Evolutionary conservation across 148 eudicot genomes (phyloP), one percentile per base, ranked within the genome.

Genomic region (Nepenthes gracilis): DNA sequence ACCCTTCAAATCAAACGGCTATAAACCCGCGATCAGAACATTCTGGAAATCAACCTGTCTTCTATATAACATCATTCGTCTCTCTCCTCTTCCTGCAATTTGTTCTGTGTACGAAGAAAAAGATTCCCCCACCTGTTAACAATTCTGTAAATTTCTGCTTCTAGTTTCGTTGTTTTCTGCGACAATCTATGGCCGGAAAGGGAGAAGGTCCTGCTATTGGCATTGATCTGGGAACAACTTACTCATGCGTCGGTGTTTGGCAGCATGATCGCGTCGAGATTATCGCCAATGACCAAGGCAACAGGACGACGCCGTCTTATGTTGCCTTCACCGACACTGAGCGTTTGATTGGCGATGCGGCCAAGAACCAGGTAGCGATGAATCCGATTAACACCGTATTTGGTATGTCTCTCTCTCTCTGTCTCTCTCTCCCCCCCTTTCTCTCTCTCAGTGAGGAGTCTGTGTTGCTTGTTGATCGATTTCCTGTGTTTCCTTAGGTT

Each of bases 161-260:
- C 45, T 40, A 3, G 4, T 40, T 4, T 40, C 8, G 45, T 40
- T 40, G 45, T 40, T 40, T 8, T 40, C 45, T 40, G 45, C 45
- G 45, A 40, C 6, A n/a, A 15, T 8, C 4, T 32, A 1, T 9
- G 79, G 55, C 83, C 6, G 83, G 74, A 56, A 78, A 78, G 33
- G 83, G 83, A 2, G 83, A 75, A 68, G 83, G 83, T 6, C 77
- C 83, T 0, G 83, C 83, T 9, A 78, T 78, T 6, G 83, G 83
- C 12, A 78, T 78, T 10, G 83, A 78, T 75, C 69, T 78, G 0
- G 83, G 83, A 0, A 78, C 83, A 7, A 78, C 83, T 5, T 78
- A 78, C 70, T 78, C 83, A 1, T 78, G 83, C 34, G 83, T 78
- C 0, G 83, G 83, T 47, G 83, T 78, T 2, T 78, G 83, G 83